Base-by-base conservation (phyloP, 768 basidiomycete genomes). In the Thelephora aurantiotincta region DNA sequence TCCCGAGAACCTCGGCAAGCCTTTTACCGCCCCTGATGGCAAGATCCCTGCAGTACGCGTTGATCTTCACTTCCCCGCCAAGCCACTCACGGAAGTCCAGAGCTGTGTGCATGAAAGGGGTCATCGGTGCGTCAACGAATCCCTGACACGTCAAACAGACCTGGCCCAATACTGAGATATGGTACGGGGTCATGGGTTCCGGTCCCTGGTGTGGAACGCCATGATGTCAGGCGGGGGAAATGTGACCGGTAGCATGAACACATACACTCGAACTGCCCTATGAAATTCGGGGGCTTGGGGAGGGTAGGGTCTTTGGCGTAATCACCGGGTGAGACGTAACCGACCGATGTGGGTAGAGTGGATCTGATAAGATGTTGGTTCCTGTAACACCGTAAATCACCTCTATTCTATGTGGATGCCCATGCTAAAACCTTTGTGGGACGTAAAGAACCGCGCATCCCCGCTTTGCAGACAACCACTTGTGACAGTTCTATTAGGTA, bases 391-490 rank as follows among this genome's bases (percentile, higher is more conserved):
- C 14, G 26, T 22, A 47, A 52, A 41, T 37, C 23, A 23, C 42
- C 37, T 45, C 19, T 12, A 44, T 30, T 11, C 13, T 26, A 37
- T 7, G 14, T 11, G 18, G 30, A 19, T 5, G 11, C 6, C 4
- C 11, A 7, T 35, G 20, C n/a, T 50, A 70, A 26, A 49, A 75
- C 77, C 74, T 62, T 48, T 66, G 70, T 0, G 87, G 82, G 5
- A 86, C 82, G 58, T 91, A 92, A 13, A 92, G 65, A 14, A 82
- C 66, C 0, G 84, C 78, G 41, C 71, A 77, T 1, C 75, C 67
- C 5, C 88, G 72, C 59, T 85, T 81, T 2, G 75, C 69, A 54
- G 71, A 79, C 1, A 90, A 64, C 88, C 90, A 93, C 62, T 92
- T 91, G 63, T 91, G 83, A 53, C 81, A 82, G 55, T 89, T 89